Evolutionary conservation across 2,329 filamentous ascomycete species (phyloP), one percentile per base, ranked within the genome.

Genomic region (Endocalyx cinctus): DNA sequence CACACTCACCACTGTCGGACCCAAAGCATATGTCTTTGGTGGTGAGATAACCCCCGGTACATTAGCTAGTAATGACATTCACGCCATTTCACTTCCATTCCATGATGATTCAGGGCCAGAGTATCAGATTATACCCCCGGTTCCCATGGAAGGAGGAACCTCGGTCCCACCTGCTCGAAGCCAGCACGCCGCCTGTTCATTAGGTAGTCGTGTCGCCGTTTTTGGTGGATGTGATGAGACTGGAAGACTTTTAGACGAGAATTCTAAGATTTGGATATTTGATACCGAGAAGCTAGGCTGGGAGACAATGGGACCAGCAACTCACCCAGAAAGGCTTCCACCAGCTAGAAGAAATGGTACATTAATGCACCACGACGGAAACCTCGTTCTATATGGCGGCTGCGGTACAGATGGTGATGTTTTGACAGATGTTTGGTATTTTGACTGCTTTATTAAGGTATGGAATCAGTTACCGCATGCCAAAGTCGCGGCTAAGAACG

Each of bases 21-120:
- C 68, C 33, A 67, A 69, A 41, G 71, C 71, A 18, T 75, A 75
- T 48, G 67, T 77, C 33, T 76, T 76, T 41, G 72, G 73, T 6
- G 73, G 73, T 33, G 60, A 66, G 45, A 54, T 45, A 1, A 47
- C 52, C 27, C 48, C 46, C 25, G 47, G 60, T 39, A 39, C 58
- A 37, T 56, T 74, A 17, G 70, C 69, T 19, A 60, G 64, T 34
- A 70, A 70, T 47, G 63, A 66, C 33, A 64, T 77, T 31, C 68
- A 76, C 43, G 63, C 69, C 15, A 52, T 77, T 32, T 67, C 72
- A 10, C 49, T 77, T 2, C 68, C 72, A 1, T 58, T 61, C 10
- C 58, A 60, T 8, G 60, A 60, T n/a, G 56, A 32, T 20, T 15
- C 65, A 25, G 36, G 47, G 13, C 46, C 52, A 10, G 46, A 59